Evolutionary conservation across 2,329 filamentous ascomycete species (phyloP).

Genomic region (Monilinia fructicola): DNA sequence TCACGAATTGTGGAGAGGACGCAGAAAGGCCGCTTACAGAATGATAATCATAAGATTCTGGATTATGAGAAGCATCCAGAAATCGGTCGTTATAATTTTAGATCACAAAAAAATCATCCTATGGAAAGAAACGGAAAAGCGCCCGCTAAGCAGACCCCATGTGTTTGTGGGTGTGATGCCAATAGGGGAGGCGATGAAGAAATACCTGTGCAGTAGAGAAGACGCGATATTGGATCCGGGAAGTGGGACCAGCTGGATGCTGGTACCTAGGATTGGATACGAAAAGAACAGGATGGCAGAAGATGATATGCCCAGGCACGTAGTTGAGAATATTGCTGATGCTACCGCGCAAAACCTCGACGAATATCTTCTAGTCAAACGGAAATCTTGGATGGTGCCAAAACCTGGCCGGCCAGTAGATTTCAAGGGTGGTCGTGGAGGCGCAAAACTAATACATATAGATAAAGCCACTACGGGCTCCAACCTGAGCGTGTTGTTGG

Average conservation of each 20-base stretch:
- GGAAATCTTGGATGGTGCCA: constrained; percentile 12
- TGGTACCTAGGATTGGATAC: constrained; percentile 6
- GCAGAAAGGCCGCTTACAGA: background rate
- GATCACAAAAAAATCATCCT: background rate
- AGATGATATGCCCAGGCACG: background rate
- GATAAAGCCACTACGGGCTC: background rate
- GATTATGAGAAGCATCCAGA: background rate
- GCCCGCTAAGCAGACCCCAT: background rate
- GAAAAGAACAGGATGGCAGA: background rate
- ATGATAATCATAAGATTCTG: constrained; percentile 10
- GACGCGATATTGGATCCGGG: background rate
- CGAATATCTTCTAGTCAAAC: constrained; percentile 14
- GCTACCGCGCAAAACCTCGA: background rate
- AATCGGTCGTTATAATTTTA: background rate
- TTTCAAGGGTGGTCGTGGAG: background rate
- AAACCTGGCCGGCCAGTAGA: background rate
- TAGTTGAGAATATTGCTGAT: background rate
- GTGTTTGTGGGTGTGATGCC: background rate
- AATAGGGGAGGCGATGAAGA: background rate
- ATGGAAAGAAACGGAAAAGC: constrained; percentile 5
- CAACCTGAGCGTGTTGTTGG: background rate
- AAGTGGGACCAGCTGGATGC: constrained; percentile 8
- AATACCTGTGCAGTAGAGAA: background rate
- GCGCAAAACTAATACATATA: constrained; percentile 6
- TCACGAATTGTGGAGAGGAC: background rate